phyloP scores from a whole-genome alignment of 495 filamentous ascomycete genomes.

The Penicillium silybi region DNA sequence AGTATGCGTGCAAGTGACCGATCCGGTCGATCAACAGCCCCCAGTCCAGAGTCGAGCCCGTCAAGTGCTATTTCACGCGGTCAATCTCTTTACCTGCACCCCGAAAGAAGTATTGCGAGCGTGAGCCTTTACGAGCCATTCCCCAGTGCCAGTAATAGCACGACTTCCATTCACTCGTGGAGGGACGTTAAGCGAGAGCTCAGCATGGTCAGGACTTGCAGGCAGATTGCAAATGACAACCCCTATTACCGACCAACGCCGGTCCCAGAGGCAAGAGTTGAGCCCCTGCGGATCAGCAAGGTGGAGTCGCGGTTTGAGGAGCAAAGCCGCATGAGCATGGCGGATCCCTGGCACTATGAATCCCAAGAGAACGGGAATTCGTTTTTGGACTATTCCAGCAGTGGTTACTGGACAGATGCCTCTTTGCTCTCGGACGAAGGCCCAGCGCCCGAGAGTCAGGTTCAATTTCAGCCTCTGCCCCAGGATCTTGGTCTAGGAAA shows the following conservation, averaged over 20 bases:
- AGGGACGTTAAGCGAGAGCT: not conserved
- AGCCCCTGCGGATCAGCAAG: not conserved
- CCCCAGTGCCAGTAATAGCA: not conserved
- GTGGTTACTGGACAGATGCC: slow-evolving; percentile 14
- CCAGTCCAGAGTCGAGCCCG: not conserved
- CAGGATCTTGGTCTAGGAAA: not conserved
- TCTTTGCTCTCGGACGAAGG: not conserved
- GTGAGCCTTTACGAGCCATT: not conserved
- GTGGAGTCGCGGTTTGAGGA: not conserved
- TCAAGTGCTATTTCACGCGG: not conserved
- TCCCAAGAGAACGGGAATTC: not conserved
- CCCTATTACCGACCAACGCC: slow-evolving; percentile 3
- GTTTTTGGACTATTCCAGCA: slow-evolving; percentile 1
- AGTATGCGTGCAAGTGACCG: not conserved
- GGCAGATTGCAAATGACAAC: not conserved
- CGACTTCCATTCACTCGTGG: not conserved
- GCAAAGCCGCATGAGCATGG: not conserved
- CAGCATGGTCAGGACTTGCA: not conserved
- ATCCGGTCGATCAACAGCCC: not conserved
- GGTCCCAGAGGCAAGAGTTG: slow-evolving; percentile 3
- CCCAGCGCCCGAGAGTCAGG: not conserved
- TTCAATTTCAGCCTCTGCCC: not conserved
- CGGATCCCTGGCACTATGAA: not conserved
- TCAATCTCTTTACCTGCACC: not conserved
- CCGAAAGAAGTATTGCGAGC: not conserved